Conservation (phyloP, 2,329 filamentous ascomycete species). For the Mollisia scopiformis region DNA sequence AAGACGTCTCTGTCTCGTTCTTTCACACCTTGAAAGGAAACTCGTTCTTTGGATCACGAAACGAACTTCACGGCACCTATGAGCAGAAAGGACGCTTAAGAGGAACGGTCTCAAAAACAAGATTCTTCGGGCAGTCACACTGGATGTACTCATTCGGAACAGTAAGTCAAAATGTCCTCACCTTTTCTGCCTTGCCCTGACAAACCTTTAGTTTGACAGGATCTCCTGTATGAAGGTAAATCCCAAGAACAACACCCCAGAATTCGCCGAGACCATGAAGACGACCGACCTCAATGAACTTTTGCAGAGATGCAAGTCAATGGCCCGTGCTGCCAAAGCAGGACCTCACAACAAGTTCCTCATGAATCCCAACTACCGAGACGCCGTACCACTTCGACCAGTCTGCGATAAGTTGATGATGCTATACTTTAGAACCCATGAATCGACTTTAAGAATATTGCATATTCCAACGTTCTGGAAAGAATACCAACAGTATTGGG, state of each 20-base stretch:
- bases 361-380: conserved; percentile 20
- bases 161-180: conserved; percentile 18
- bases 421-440: conserved; percentile 47
- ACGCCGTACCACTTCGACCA: conserved; percentile 21
- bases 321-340: conserved; percentile 25
- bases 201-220: conserved; percentile 21
- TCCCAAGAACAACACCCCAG: conserved; percentile 4
- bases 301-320: conserved; percentile 25
- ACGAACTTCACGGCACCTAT: conserved; percentile 1
- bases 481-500: conserved; percentile 47
- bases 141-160: conserved; percentile 31
- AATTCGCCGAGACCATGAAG: background rate
- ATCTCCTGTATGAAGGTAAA: conserved; percentile 17
- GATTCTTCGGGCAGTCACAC: conserved; percentile 31
- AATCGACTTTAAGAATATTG: conserved; percentile 47
- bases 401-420: conserved; percentile 41
- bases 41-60: background rate
- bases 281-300: conserved; percentile 5
- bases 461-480: conserved; percentile 49
- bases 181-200: background rate
- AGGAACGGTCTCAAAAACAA: conserved; percentile 29
- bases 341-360: conserved; percentile 16
- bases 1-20: background rate
- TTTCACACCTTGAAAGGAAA: background rate
- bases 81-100: conserved; percentile 8